phyloP scores from a whole-genome alignment of 306 rosid genomes.

The Fagus crenata region DNA sequence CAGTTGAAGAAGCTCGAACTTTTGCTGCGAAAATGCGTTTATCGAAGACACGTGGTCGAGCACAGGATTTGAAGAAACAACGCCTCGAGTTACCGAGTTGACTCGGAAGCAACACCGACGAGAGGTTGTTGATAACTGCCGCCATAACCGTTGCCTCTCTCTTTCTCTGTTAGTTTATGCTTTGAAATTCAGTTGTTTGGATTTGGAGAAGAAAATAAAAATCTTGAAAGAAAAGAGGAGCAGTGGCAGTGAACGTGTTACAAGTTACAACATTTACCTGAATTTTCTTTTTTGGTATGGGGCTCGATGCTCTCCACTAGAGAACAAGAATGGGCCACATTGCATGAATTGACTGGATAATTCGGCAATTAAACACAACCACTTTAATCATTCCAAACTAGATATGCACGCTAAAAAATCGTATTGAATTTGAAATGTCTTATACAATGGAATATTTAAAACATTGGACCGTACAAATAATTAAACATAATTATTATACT shows the following conservation, averaged over 20 bases:
- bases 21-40: constrained; percentile 28
- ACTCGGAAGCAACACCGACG: constrained; percentile 15
- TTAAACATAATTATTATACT: too few species aligned
- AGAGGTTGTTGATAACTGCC: constrained; percentile 28
- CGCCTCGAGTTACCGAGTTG: constrained; percentile 29
- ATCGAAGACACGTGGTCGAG: constrained; percentile 25
- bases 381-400: too few species aligned
- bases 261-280: not conserved
- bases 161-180: not conserved
- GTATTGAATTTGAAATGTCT: too few species aligned
- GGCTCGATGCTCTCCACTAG: too few species aligned
- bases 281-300: not conserved
- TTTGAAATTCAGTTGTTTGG: not conserved
- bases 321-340: too few species aligned
- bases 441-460: too few species aligned
- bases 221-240: too few species aligned
- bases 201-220: not conserved
- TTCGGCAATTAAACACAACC: too few species aligned
- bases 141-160: constrained; percentile 35
- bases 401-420: too few species aligned
- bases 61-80: constrained; percentile 28
- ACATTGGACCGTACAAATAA: too few species aligned
- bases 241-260: not conserved
- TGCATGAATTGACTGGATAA: too few species aligned
- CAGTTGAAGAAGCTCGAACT: constrained; percentile 48